Conservation (phyloP, 495 filamentous ascomycete genomes). For the Aspergillus hancockii region DNA sequence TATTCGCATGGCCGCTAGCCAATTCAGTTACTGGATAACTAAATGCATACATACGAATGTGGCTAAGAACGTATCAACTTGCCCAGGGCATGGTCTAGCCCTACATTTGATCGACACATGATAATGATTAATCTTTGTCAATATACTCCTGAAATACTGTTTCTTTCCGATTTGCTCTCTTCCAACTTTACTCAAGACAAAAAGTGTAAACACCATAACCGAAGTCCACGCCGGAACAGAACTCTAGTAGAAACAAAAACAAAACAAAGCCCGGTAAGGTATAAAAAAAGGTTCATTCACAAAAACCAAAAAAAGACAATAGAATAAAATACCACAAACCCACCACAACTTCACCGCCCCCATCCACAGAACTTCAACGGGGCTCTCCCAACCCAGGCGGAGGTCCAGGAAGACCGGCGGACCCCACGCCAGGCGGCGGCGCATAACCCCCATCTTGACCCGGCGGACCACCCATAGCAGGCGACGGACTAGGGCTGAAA, state of each 20-base stretch:
- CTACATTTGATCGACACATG: too few relatives aligned
- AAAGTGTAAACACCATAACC: slow-evolving; percentile 1
- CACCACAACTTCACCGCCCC: neutral
- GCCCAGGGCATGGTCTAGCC: too few relatives aligned
- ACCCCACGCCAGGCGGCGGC: slow-evolving; percentile 24
- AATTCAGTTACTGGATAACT: too few relatives aligned
- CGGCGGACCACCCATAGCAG: slow-evolving; percentile 30
- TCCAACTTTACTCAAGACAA: slow-evolving; percentile 2
- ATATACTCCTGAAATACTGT: neutral
- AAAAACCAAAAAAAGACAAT: neutral
- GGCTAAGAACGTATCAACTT: too few relatives aligned
- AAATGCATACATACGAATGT: too few relatives aligned
- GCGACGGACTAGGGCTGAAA: slow-evolving; percentile 27
- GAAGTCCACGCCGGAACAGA: slow-evolving; percentile 11
- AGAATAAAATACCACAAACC: too few relatives aligned
- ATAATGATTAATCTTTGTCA: too few relatives aligned
- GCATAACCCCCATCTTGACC: slow-evolving; percentile 34
- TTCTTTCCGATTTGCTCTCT: slow-evolving; percentile 2
- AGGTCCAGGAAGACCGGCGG: slow-evolving; percentile 20
- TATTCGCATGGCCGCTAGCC: neutral
- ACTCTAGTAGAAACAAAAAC: slow-evolving; percentile 11
- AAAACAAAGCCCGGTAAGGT: slow-evolving; percentile 3
- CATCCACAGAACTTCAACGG: slow-evolving; percentile 12
- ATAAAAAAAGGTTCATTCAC: neutral
- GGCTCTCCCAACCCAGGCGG: slow-evolving; percentile 24